Evolutionary conservation across 2,329 filamentous ascomycete genomes (phyloP), one percentile per base, ranked within the genome.

Genomic region (Fusarium gaditjirri): DNA sequence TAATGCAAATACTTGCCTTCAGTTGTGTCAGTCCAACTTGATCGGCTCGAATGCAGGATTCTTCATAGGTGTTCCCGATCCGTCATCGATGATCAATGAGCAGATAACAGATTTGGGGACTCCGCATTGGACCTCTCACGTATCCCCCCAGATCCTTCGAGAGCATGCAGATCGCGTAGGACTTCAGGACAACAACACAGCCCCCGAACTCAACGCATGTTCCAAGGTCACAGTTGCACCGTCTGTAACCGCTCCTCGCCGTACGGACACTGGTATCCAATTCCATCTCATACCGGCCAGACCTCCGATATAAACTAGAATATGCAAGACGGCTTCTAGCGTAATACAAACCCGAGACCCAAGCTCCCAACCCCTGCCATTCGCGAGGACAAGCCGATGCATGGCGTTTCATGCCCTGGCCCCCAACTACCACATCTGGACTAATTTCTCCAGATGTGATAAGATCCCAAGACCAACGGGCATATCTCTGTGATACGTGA

Each of bases 261-360:
- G 8, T 19, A 55, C 21, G 10, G n/a, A 21, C 6, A 14, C 35
- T 41, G 27, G 35, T 52, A 41, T 33, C 19, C 12, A 31, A 41
- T 16, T 44, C 8, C n/a, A 57, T 62, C 27, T 42, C 21, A 23
- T 23, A 52, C 29, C 43, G 44, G 55, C 39, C 35, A 29, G 17
- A 38, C 25, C 33, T 21, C 60, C 29, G 35, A 50, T 33, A 29
- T 21, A 27, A 49, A 50, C n/a, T 54, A 63, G 9, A 61, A 39
- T 27, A 59, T 41, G 41, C 31, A 64, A 25, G 35, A 29, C 13
- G 27, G 41, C 64, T 65, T 65, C 69, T 65, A 70, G 69, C 61
- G 49, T 31, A 19, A 16, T 10, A n/a, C 25, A 50, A 35, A n/a
- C 35, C 31, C 35, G 25, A 38, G 19, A 29, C 42, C 33, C 36